Evolutionary conservation across 2,329 filamentous ascomycete species (phyloP).

Genomic region (Calonectria honghensis): DNA sequence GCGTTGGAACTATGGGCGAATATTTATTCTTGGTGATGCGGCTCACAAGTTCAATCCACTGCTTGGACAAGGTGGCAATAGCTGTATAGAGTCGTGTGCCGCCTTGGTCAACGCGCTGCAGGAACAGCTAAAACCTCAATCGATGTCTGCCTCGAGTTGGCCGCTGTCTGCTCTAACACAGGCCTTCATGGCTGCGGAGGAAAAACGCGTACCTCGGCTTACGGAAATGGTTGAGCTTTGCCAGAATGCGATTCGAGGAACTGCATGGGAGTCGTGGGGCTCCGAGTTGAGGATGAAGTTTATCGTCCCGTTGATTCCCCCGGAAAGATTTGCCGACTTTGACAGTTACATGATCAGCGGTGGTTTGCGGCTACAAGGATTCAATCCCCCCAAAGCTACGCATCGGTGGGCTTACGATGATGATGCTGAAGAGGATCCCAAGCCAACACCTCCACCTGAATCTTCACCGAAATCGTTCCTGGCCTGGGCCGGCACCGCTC

Average conservation of each 20-base stretch:
- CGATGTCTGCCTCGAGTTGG: not conserved
- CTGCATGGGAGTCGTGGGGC: conserved; percentile 2
- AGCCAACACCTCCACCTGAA: not conserved
- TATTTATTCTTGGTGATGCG: conserved; percentile 6
- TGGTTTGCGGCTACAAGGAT: not conserved
- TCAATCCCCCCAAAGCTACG: not conserved
- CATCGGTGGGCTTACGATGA: not conserved
- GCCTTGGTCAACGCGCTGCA: not conserved
- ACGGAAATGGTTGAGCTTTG: conserved; percentile 7
- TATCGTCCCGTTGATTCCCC: not conserved
- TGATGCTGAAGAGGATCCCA: not conserved
- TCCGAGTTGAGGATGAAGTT: not conserved
- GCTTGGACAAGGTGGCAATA: conserved; percentile 12
- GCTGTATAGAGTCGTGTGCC: conserved; percentile 13
- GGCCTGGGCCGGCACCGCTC: not conserved
- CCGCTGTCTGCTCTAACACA: not conserved
- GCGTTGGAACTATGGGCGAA: conserved; percentile 4
- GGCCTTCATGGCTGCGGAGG: not conserved
- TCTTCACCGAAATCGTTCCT: not conserved
- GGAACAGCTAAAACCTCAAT: not conserved
- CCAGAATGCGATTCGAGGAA: not conserved
- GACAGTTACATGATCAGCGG: conserved; percentile 19
- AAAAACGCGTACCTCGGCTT: not conserved
- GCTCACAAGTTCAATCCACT: conserved; percentile 10
- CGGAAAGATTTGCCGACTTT: not conserved